Conservation (phyloP, 1,284 basidiomycete genomes). For the Entoloma clypeatum region DNA sequence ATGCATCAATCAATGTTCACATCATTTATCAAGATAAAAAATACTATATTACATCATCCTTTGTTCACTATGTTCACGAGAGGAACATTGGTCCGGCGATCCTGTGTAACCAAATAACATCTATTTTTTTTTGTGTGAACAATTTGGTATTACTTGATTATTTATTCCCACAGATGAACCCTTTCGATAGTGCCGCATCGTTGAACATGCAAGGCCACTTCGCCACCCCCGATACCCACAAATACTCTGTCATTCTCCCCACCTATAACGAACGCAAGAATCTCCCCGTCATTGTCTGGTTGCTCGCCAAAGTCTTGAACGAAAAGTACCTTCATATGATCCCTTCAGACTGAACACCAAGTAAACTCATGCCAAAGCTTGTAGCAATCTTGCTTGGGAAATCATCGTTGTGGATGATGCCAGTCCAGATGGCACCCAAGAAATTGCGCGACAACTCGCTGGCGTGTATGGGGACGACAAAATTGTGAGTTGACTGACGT, state of each 20-base stretch:
- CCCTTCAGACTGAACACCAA: neutral
- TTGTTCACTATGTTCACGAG: too few species aligned
- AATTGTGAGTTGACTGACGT: conserved; percentile 49
- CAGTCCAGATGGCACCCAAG: conserved; percentile 89
- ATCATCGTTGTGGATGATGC: conserved; percentile 90
- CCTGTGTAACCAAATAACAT: too few species aligned
- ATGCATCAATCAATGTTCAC: too few species aligned
- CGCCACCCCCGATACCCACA: conserved; percentile 57
- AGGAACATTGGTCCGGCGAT: too few species aligned
- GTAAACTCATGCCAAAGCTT: conserved; percentile 5
- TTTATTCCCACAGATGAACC: too few species aligned
- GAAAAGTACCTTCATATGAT: conserved; percentile 55
- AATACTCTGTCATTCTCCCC: conserved; percentile 87
- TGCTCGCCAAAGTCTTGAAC: conserved; percentile 71
- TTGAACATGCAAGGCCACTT: conserved; percentile 62
- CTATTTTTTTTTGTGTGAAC: too few species aligned
- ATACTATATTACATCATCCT: too few species aligned
- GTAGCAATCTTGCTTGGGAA: conserved; percentile 63
- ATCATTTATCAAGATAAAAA: too few species aligned
- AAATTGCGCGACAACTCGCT: conserved; percentile 77
- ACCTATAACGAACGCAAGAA: conserved; percentile 95
- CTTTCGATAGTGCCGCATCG: conserved; percentile 52
- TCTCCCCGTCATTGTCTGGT: conserved; percentile 82
- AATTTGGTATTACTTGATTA: too few species aligned
- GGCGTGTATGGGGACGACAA: conserved; percentile 79